Conservation (phyloP, 2,329 filamentous ascomycete genomes). For the Cordyceps pruinosa region DNA sequence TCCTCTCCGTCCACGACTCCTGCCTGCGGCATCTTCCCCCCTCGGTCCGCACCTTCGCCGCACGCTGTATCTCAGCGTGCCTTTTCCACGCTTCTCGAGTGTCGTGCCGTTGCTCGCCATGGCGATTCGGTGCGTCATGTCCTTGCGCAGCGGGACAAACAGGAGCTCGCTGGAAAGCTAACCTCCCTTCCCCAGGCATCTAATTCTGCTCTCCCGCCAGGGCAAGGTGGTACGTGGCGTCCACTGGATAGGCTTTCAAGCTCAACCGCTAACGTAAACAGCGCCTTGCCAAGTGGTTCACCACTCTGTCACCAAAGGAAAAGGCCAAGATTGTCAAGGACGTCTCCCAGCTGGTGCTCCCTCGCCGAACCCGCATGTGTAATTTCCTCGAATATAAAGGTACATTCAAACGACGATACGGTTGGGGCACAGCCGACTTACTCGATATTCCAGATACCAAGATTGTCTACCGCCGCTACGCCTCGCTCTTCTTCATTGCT, state of each 20-base stretch:
- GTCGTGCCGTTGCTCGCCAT: slow-evolving; percentile 25
- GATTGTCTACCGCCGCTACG: slow-evolving; percentile 97
- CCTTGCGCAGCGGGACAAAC: slow-evolving; percentile 10
- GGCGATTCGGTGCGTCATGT: slow-evolving; percentile 37
- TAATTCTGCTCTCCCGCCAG: slow-evolving; percentile 95
- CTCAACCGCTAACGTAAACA: slow-evolving; percentile 34
- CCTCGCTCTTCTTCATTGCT: slow-evolving; percentile 98
- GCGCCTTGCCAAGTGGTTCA: slow-evolving; percentile 99
- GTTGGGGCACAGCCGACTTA: neutral
- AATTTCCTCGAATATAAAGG: slow-evolving; percentile 99
- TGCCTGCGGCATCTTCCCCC: neutral
- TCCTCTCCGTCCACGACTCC: slow-evolving; percentile 12
- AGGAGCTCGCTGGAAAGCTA: slow-evolving; percentile 3
- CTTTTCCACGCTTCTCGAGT: slow-evolving; percentile 3
- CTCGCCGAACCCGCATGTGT: slow-evolving; percentile 95
- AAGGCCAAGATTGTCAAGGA: slow-evolving; percentile 99
- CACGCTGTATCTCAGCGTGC: slow-evolving; percentile 5
- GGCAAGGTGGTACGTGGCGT: slow-evolving; percentile 84
- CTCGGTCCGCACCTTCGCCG: slow-evolving; percentile 17
- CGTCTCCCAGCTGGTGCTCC: slow-evolving; percentile 94
- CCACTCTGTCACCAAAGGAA: slow-evolving; percentile 91
- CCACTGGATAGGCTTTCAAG: neutral
- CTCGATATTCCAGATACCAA: slow-evolving; percentile 66
- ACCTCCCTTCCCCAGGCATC: slow-evolving; percentile 59
- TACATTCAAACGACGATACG: slow-evolving; percentile 29